These are phyloP conservation scores for Vitis hybrid DNA, from an alignment of 177 flowering plant genomes.

Conservation along the genomic window DNA sequence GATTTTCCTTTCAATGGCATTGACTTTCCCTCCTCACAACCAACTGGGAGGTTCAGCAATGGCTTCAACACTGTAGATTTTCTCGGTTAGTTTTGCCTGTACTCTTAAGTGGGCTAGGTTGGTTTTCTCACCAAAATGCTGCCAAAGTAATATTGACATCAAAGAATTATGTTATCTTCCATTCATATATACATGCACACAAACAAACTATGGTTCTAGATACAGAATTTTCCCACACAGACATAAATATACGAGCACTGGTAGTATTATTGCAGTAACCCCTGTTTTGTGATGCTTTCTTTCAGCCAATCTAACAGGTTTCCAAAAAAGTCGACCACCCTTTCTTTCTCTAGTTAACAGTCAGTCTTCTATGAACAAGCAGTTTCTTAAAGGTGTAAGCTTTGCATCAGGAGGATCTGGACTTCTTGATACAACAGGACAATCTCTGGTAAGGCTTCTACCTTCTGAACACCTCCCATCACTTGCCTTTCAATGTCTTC, in stretches of 20 bases:
- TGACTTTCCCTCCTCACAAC: conserved; percentile 29
- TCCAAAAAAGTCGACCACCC: conserved; percentile 47
- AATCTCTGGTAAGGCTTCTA: conserved; percentile 1
- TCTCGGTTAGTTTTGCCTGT: conserved; percentile 23
- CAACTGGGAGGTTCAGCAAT: conserved; percentile 58
- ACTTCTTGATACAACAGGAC: conserved; percentile 25
- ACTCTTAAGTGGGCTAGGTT: too few species aligned
- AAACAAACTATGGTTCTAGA: too few species aligned
- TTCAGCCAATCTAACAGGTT: conserved; percentile 45
- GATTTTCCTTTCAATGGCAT: conserved; percentile 37
- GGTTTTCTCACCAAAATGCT: too few species aligned
- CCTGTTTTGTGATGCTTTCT: not conserved
- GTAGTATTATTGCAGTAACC: not conserved
- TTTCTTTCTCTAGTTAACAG: conserved; percentile 29
- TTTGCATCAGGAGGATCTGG: conserved; percentile 68
- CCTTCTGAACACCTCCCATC: too few species aligned
- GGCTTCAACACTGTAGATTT: conserved; percentile 45
- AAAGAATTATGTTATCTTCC: too few species aligned
- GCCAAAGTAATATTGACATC: too few species aligned
- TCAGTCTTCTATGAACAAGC: not conserved
- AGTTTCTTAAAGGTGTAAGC: conserved; percentile 36
- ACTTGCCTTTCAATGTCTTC: not conserved
- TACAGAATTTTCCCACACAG: not conserved
- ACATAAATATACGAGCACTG: not conserved
- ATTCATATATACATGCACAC: too few species aligned